Percentiles rank a stretch among this genome's conserved stretches.
Evolutionary conservation across 345 rosid genomes (phyloP).

Genomic region (Hevea brasiliensis): DNA sequence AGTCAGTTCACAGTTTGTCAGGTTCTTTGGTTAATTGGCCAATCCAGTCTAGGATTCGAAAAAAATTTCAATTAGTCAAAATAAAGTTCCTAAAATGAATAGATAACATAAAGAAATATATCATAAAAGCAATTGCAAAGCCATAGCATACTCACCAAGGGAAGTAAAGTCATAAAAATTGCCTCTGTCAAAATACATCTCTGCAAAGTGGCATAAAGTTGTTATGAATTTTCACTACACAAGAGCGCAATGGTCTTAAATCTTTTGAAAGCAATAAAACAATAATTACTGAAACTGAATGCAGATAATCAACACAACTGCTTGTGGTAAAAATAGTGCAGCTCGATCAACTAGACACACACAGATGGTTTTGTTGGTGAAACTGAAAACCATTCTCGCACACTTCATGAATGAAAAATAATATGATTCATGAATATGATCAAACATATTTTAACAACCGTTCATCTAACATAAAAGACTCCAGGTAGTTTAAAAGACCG

Average conservation of each 20-base stretch:
- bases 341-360: not conserved
- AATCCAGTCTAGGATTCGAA: not conserved
- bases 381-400: not conserved
- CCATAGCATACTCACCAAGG: slow-evolving; percentile 61
- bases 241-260: not conserved
- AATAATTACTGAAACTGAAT: not conserved
- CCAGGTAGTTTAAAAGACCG: not conserved
- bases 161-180: slow-evolving; percentile 96
- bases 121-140: not conserved
- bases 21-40: not conserved
- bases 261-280: slow-evolving; percentile 9
- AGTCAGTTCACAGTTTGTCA: not conserved
- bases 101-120: not conserved
- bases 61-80: slow-evolving; percentile 2
- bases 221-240: slow-evolving; percentile 11
- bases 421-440: not conserved
- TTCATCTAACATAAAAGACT: not conserved
- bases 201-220: slow-evolving; percentile 43
- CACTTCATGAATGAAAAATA: not conserved
- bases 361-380: not conserved
- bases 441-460: not conserved
- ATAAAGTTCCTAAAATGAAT: not conserved
- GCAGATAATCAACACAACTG: not conserved
- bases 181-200: slow-evolving; percentile 94
- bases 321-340: not conserved